phyloP scores from a whole-genome alignment of 2,329 filamentous ascomycete genomes.

The Pseudocercospora eumusae region DNA sequence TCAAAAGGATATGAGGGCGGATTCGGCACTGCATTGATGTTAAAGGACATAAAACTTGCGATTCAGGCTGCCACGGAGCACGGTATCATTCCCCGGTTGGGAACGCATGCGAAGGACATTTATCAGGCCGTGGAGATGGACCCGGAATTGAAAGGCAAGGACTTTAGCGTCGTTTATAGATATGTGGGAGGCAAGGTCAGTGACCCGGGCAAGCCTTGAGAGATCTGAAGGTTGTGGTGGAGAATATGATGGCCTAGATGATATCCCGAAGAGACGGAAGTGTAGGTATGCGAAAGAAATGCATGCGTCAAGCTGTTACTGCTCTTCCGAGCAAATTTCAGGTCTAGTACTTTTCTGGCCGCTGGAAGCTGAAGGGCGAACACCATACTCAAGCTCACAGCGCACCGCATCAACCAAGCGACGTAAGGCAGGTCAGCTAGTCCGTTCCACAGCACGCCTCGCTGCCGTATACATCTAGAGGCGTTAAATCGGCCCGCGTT shows the following conservation, averaged over 20 bases:
- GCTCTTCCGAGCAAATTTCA: neutral
- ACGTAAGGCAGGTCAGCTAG: neutral
- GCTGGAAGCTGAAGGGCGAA: neutral
- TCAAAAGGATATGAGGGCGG: slow-evolving; percentile 65
- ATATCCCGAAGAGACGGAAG: neutral
- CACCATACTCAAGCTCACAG: neutral
- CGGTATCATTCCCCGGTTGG: slow-evolving; percentile 49
- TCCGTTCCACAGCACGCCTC: neutral
- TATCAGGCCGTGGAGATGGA: slow-evolving; percentile 50
- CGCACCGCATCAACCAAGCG: neutral
- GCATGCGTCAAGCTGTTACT: neutral
- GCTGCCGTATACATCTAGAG: neutral
- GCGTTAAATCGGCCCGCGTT: too few species aligned
- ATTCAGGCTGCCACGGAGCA: slow-evolving; percentile 50
- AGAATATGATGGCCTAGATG: neutral
- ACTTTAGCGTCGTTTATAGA: slow-evolving; percentile 55
- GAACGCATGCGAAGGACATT: slow-evolving; percentile 48
- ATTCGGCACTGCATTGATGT: slow-evolving; percentile 53
- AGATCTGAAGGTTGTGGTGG: neutral
- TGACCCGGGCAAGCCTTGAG: slow-evolving; percentile 3
- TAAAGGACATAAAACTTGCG: slow-evolving; percentile 54
- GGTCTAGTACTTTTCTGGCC: neutral
- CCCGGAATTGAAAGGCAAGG: slow-evolving; percentile 50
- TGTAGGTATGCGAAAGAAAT: neutral
- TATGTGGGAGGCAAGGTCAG: slow-evolving; percentile 45